Evolutionary conservation across 805 yeast genomes (phyloP).

Genomic region (Myxozyma mucilagina): DNA sequence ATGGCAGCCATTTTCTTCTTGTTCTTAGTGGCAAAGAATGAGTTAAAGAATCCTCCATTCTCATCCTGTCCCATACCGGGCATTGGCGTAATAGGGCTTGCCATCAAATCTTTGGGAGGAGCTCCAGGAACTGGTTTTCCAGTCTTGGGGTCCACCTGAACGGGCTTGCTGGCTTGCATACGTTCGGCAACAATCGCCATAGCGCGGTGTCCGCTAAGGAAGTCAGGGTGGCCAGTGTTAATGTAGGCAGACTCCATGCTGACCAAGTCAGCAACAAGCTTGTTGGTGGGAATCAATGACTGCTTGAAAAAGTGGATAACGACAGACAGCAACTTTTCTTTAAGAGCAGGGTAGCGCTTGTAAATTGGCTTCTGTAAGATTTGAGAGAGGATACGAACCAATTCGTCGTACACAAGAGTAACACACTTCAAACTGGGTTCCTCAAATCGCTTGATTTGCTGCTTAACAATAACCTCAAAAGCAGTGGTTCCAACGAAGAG

Average conservation of each 20-base stretch:
- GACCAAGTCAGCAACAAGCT: constrained; percentile 80
- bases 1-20: constrained; percentile 90
- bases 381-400: constrained; percentile 85
- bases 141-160: constrained; percentile 82
- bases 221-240: constrained; percentile 96
- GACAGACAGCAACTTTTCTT: constrained; percentile 78
- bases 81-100: constrained; percentile 14
- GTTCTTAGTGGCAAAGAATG: constrained; percentile 87
- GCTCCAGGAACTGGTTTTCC: constrained; percentile 66
- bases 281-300: constrained; percentile 79
- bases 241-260: constrained; percentile 88
- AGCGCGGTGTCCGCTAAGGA: constrained; percentile 91
- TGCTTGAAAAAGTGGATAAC: constrained; percentile 79
- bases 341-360: constrained; percentile 85
- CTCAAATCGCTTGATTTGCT: constrained; percentile 89
- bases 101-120: constrained; percentile 30
- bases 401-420: constrained; percentile 87
- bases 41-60: constrained; percentile 85
- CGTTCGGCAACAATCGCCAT: constrained; percentile 90
- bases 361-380: constrained; percentile 79
- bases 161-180: constrained; percentile 72
- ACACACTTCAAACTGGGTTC: constrained; percentile 91
- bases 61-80: constrained; percentile 48
- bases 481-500: constrained; percentile 97
- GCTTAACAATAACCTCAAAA: constrained; percentile 91